A percentile compares a stretch with the other conserved stretches of the same genome.
These are phyloP conservation scores for Cynanchum wilfordii DNA, from an alignment of 257 asterid species.

Conservation along the genomic window DNA sequence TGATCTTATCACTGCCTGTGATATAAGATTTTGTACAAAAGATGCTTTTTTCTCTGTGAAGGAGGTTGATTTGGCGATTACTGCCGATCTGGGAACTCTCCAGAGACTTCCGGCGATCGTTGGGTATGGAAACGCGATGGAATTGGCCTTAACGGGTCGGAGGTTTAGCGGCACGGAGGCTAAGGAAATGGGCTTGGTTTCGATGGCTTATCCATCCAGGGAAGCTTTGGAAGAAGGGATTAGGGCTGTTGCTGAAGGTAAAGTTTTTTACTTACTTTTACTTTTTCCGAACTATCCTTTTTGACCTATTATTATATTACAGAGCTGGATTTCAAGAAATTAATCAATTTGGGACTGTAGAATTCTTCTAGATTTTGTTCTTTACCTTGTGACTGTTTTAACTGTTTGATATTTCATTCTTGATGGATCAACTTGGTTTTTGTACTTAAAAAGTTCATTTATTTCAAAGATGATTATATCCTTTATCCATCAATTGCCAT, in stretches of 20 bases:
- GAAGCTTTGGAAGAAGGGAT: conserved; percentile 55
- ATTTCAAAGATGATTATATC: not conserved
- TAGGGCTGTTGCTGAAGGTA: conserved; percentile 61
- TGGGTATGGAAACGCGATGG: conserved; percentile 87
- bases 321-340: not conserved
- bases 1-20: conserved; percentile 79
- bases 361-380: not conserved
- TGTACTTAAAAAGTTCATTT: not conserved
- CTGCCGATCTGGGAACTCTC: conserved; percentile 86
- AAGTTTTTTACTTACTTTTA: not conserved
- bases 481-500: not conserved
- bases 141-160: conserved; percentile 71
- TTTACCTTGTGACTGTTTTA: not conserved
- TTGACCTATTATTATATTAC: not conserved
- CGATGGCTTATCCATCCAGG: conserved; percentile 40
- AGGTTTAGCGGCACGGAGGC: conserved; percentile 66
- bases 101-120: conserved; percentile 88
- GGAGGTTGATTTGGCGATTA: conserved; percentile 80
- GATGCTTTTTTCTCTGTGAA: conserved; percentile 60
- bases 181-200: conserved; percentile 62
- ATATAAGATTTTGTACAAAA: conserved; percentile 55
- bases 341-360: not conserved
- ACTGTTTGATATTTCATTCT: not conserved
- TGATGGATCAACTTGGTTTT: not conserved
- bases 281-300: not conserved